A percentile compares a stretch with the other conserved stretches of the same genome.
Conservation (phyloP, 768 basidiomycete species). For the Phlebiopsis flavidoalba region DNA sequence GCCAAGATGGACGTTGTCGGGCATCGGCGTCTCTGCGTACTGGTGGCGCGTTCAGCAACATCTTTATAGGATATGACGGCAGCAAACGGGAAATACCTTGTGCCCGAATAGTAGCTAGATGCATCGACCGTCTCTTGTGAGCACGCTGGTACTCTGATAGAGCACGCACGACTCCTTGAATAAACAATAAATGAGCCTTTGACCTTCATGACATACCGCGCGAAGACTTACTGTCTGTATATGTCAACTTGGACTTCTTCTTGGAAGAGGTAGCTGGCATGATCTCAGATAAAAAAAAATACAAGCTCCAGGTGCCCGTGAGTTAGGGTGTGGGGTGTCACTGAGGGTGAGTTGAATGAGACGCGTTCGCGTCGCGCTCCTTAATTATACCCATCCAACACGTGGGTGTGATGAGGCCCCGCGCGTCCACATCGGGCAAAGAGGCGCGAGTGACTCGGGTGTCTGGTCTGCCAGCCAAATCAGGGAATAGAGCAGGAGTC, state of each 20-base stretch:
- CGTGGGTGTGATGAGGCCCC: conserved; percentile 2
- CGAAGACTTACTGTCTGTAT: conserved; percentile 37
- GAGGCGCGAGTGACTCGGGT: conserved; percentile 4
- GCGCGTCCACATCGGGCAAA: not conserved
- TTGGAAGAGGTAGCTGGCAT: conserved; percentile 14
- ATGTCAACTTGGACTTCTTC: conserved; percentile 29
- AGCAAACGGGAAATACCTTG: conserved; percentile 32
- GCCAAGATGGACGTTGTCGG: conserved; percentile 40
- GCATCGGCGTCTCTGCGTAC: conserved; percentile 42
- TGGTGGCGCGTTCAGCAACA: conserved; percentile 11
- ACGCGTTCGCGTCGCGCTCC: conserved; percentile 6
- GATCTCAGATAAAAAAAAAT: not conserved
- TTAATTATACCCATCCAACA: not conserved
- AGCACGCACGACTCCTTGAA: conserved; percentile 42
- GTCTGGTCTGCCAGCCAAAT: not conserved
- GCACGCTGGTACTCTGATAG: conserved; percentile 39
- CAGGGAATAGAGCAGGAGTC: not conserved
- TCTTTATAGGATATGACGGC: not conserved
- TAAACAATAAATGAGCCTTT: conserved; percentile 1
- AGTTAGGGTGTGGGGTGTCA: not conserved
- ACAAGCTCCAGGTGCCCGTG: not conserved
- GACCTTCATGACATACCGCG: not conserved
- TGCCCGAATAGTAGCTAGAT: conserved; percentile 40
- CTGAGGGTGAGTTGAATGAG: not conserved
- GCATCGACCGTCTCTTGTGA: conserved; percentile 39